Conservation (phyloP, 805 yeast genomes). For the Dipodascopsis uninucleata region DNA sequence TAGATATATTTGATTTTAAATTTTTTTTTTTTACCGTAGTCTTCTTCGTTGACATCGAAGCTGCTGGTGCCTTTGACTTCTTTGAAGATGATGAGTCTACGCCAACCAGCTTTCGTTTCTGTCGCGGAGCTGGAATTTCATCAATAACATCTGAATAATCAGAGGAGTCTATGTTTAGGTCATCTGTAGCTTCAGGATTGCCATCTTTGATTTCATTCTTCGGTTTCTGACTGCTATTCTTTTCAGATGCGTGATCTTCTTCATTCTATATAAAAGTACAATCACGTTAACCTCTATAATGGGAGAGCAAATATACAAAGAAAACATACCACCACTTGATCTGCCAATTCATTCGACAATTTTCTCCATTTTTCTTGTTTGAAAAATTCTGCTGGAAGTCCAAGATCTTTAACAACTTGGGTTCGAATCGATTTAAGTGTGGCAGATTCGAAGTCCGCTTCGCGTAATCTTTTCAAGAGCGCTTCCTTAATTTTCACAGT, state of each 20-base stretch:
- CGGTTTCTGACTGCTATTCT: background rate
- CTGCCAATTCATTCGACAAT: constrained; percentile 19
- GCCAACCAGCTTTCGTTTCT: constrained; percentile 4
- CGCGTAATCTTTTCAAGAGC: constrained; percentile 9
- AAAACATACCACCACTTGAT: constrained; percentile 19
- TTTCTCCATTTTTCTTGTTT: constrained; percentile 19
- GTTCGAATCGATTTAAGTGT: constrained; percentile 24
- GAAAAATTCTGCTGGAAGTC: constrained; percentile 26
- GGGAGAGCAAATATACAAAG: background rate
- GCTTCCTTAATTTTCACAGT: constrained; percentile 6
- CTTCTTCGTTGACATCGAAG: constrained; percentile 1
- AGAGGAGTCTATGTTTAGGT: constrained; percentile 8
- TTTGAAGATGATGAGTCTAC: background rate
- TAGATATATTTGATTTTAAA: background rate
- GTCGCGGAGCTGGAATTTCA: constrained; percentile 2
- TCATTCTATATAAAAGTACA: no score
- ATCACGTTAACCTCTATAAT: no score
- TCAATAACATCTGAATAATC: constrained; percentile 16
- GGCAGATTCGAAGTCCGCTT: constrained; percentile 28
- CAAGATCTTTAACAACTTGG: constrained; percentile 19
- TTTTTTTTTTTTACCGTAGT: background rate
- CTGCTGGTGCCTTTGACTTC: background rate
- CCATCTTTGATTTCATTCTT: background rate
- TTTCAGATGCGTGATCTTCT: background rate
- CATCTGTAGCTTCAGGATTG: no score